phyloP scores from a whole-genome alignment of 768 basidiomycete genomes.

The Termitomyces sp. region DNA sequence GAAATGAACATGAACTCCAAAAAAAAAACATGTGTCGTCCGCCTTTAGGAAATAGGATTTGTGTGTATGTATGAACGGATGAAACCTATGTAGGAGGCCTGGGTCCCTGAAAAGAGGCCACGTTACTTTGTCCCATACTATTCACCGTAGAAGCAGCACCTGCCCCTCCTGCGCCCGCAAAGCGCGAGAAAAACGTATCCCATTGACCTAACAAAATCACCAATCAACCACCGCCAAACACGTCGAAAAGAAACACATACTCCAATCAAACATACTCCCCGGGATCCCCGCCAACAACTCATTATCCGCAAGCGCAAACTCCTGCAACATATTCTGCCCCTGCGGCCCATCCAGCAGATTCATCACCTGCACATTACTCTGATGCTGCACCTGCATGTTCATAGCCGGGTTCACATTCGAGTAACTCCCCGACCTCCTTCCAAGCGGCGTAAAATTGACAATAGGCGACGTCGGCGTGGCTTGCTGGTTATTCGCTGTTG shows the following conservation, averaged over 20 bases:
- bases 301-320: slow-evolving; percentile 60
- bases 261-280: slow-evolving; percentile 84
- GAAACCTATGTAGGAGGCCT: slow-evolving; percentile 9
- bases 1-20: not conserved
- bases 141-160: slow-evolving; percentile 12
- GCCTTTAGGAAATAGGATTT: not conserved
- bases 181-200: slow-evolving; percentile 75
- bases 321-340: slow-evolving; percentile 49
- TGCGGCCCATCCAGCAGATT: slow-evolving; percentile 65
- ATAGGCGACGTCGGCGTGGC: slow-evolving; percentile 30
- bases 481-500: slow-evolving; percentile 17
- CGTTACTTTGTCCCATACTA: slow-evolving; percentile 17
- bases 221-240: not conserved
- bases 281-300: slow-evolving; percentile 77
- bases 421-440: slow-evolving; percentile 28
- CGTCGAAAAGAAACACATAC: slow-evolving; percentile 30
- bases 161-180: slow-evolving; percentile 23
- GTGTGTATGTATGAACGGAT: too few relatives aligned
- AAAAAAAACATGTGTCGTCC: not conserved
- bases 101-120: slow-evolving; percentile 12
- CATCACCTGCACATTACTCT: slow-evolving; percentile 68
- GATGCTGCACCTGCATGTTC: slow-evolving; percentile 38
- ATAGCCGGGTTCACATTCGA: slow-evolving; percentile 74
- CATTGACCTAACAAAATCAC: slow-evolving; percentile 53
- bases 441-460: slow-evolving; percentile 53